These are phyloP conservation scores for Coemansia sp. DNA, from an alignment of 192 early-diverging fungal species.

Conservation along the genomic window DNA sequence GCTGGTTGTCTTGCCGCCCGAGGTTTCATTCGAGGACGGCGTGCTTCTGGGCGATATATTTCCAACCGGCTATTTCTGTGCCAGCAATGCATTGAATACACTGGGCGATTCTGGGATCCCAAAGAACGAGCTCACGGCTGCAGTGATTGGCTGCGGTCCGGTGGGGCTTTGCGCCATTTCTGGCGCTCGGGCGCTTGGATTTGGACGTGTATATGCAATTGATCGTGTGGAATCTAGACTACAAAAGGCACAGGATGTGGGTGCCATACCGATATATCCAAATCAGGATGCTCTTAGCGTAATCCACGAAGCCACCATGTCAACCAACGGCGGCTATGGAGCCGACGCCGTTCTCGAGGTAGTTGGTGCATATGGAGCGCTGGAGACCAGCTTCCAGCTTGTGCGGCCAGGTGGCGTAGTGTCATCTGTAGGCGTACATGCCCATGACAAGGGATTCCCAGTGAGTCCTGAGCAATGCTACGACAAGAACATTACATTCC, in stretches of 20 bases:
- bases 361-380: constrained; percentile 51
- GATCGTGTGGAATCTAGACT: constrained; percentile 50
- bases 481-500: constrained; percentile 59
- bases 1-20: constrained; percentile 40
- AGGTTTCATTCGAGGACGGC: constrained; percentile 42
- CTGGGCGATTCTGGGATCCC: constrained; percentile 21
- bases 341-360: constrained; percentile 58
- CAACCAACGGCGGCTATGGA: constrained; percentile 37
- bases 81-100: constrained; percentile 48
- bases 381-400: constrained; percentile 48
- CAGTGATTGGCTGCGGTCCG: constrained; percentile 59
- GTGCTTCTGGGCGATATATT: constrained; percentile 59
- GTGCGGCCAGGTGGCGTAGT: constrained; percentile 57
- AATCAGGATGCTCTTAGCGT: constrained; percentile 12
- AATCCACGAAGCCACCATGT: constrained; percentile 8
- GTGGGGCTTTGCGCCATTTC: constrained; percentile 57
- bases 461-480: constrained; percentile 57
- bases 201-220: constrained; percentile 42
- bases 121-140: constrained; percentile 30
- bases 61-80: constrained; percentile 59
- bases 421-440: constrained; percentile 59
- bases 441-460: constrained; percentile 52
- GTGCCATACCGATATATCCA: constrained; percentile 34
- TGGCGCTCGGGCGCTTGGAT: constrained; percentile 37
- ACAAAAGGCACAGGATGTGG: constrained; percentile 40